phyloP scores from a whole-genome alignment of 805 yeast genomes.

The Hanseniaspora valbyensis region DNA sequence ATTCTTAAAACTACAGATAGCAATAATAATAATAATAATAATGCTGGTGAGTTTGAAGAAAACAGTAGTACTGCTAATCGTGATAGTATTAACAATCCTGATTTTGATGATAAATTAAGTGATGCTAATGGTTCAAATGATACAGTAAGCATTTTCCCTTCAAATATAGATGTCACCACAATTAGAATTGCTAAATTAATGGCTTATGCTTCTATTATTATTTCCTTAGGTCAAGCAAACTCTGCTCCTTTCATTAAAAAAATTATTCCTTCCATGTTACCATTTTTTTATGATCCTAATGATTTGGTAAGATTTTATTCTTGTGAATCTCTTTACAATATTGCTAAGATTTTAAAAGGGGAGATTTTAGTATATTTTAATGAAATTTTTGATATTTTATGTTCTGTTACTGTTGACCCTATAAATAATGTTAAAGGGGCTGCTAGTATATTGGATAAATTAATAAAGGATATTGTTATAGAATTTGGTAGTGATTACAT shows the following conservation, averaged over 20 bases:
- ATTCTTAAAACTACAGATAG: too few species aligned
- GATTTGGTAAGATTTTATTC: conserved; percentile 96
- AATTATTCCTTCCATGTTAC: conserved; percentile 83
- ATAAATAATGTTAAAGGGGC: conserved; percentile 90
- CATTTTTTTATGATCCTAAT: conserved; percentile 94
- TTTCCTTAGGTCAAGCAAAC: conserved; percentile 76
- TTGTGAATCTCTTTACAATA: conserved; percentile 88
- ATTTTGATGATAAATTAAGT: conserved; percentile 55
- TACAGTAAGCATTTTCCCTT: conserved; percentile 3
- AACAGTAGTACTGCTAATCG: too few species aligned
- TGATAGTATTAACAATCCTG: background rate
- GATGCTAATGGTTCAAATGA: conserved; percentile 17
- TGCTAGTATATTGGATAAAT: conserved; percentile 80
- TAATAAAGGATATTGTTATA: conserved; percentile 87
- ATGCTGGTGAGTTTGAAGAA: too few species aligned
- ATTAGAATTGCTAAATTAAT: conserved; percentile 92
- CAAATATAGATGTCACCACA: conserved; percentile 67
- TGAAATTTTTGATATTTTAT: conserved; percentile 86
- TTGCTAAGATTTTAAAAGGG: conserved; percentile 93
- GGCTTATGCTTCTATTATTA: conserved; percentile 90
- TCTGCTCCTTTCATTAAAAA: conserved; percentile 74
- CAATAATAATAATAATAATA: too few species aligned
- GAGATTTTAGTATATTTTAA: conserved; percentile 84
- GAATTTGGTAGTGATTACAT: conserved; percentile 79
- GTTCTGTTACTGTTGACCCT: conserved; percentile 79